These are phyloP conservation scores for Tolypocladium inflatum DNA, from an alignment of 2,329 filamentous ascomycete genomes.

Conservation along the genomic window DNA sequence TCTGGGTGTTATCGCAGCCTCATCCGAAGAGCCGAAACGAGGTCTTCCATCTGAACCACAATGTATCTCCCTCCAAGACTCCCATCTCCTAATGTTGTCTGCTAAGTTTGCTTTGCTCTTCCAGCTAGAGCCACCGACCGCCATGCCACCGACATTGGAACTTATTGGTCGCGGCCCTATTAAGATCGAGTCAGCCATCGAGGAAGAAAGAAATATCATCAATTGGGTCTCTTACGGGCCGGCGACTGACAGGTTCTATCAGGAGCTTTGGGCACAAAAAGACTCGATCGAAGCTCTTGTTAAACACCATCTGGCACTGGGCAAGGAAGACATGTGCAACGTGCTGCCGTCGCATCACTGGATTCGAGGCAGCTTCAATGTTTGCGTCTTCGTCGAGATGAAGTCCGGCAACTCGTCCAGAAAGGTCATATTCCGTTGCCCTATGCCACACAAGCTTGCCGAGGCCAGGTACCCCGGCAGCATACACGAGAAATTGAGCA, in stretches of 20 bases:
- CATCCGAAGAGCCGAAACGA: too few species aligned
- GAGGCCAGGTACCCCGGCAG: slow-evolving; percentile 26
- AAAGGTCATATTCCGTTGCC: slow-evolving; percentile 19
- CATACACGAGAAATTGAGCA: slow-evolving; percentile 30
- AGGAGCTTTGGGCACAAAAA: slow-evolving; percentile 4
- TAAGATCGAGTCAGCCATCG: background rate
- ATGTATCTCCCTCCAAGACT: too few species aligned
- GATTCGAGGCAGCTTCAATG: slow-evolving; percentile 24
- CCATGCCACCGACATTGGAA: background rate
- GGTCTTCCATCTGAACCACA: too few species aligned
- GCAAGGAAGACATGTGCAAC: slow-evolving; percentile 11
- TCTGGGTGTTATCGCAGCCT: too few species aligned
- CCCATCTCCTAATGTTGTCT: too few species aligned
- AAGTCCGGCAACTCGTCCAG: slow-evolving; percentile 7
- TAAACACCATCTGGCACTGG: slow-evolving; percentile 15
- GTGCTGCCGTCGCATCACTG: slow-evolving; percentile 13
- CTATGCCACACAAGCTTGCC: slow-evolving; percentile 25
- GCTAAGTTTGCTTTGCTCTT: too few species aligned
- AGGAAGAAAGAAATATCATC: background rate
- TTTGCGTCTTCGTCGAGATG: slow-evolving; percentile 21
- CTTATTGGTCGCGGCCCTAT: background rate
- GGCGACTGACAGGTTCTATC: background rate
- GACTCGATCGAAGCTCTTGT: slow-evolving; percentile 9
- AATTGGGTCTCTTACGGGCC: background rate
- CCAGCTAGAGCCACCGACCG: too few species aligned